phyloP scores from a whole-genome alignment of 2,329 filamentous ascomycete species.

The Blastomyces gilchristii region DNA sequence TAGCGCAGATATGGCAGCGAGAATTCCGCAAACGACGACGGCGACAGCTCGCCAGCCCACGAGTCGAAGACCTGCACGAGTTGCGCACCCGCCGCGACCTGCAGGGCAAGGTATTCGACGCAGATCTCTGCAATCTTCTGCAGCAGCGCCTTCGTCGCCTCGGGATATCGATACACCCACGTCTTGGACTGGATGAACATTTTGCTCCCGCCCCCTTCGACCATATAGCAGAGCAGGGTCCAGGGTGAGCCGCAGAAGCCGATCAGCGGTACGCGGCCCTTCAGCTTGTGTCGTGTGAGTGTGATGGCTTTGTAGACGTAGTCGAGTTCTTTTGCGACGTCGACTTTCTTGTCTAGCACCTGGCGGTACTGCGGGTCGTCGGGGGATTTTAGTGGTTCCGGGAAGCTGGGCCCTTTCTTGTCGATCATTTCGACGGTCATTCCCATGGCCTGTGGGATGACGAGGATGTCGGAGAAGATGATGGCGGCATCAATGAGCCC shows the following conservation, averaged over 20 bases:
- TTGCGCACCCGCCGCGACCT: slow-evolving; percentile 90
- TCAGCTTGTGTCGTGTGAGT: slow-evolving; percentile 75
- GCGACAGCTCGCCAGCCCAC: slow-evolving; percentile 90
- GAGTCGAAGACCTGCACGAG: slow-evolving; percentile 96
- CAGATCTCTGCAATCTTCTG: slow-evolving; percentile 90
- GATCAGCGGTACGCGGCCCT: slow-evolving; percentile 81
- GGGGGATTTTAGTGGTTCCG: slow-evolving; percentile 67
- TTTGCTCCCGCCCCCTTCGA: slow-evolving; percentile 93
- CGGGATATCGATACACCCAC: slow-evolving; percentile 85
- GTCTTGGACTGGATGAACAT: slow-evolving; percentile 90
- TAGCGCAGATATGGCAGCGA: slow-evolving; percentile 75
- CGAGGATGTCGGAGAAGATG: slow-evolving; percentile 97
- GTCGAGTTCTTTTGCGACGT: slow-evolving; percentile 72
- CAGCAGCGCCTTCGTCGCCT: slow-evolving; percentile 68
- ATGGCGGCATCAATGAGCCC: slow-evolving; percentile 93
- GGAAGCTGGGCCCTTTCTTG: slow-evolving; percentile 93
- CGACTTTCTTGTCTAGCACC: slow-evolving; percentile 66
- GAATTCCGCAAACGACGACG: slow-evolving; percentile 71
- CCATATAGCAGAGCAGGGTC: slow-evolving; percentile 98
- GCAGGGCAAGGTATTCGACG: slow-evolving; percentile 84
- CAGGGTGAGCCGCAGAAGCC: slow-evolving; percentile 96
- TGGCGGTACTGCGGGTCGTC: slow-evolving; percentile 72
- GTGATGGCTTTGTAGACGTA: slow-evolving; percentile 97
- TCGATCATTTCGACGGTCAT: slow-evolving; percentile 99
- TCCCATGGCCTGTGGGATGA: slow-evolving; percentile 94